Percentiles rank a stretch among this genome's conserved stretches.
phyloP scores from a whole-genome alignment of 768 basidiomycete species.

The Mycena capillaripes region DNA sequence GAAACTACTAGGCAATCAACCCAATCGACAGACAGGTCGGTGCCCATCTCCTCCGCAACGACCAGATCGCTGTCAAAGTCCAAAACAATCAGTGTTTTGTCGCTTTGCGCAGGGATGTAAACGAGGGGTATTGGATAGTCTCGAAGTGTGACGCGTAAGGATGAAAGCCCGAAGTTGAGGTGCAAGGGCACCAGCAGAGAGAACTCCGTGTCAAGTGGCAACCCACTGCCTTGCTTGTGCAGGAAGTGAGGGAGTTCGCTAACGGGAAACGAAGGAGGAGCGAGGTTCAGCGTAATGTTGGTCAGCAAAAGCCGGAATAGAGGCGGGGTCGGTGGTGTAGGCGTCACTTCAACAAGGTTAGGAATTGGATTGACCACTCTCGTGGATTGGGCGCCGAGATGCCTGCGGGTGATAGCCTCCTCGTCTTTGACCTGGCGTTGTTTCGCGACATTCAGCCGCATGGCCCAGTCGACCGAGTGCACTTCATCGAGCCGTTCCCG shows the following conservation, averaged over 20 bases:
- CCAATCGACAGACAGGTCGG: constrained; percentile 77
- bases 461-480: constrained; percentile 81
- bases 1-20: constrained; percentile 76
- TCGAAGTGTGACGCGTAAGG: constrained; percentile 75
- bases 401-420: constrained; percentile 57
- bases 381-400: constrained; percentile 54
- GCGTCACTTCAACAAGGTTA: constrained; percentile 59
- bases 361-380: constrained; percentile 50
- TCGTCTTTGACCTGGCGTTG: constrained; percentile 66
- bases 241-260: constrained; percentile 74
- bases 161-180: constrained; percentile 74
- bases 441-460: constrained; percentile 63
- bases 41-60: constrained; percentile 89
- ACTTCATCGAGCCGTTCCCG: constrained; percentile 74
- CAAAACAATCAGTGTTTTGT: constrained; percentile 60
- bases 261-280: constrained; percentile 70
- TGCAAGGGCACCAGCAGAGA: constrained; percentile 89
- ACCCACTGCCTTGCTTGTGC: constrained; percentile 71
- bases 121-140: constrained; percentile 92
- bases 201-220: constrained; percentile 80
- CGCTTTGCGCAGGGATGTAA: constrained; percentile 70
- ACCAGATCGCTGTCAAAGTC: constrained; percentile 84
- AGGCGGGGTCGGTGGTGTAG: constrained; percentile 63
- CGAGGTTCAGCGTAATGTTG: constrained; percentile 68
- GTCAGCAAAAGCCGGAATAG: constrained; percentile 77